These are phyloP conservation scores for Linderina pennispora DNA, from an alignment of 192 early-diverging fungal genomes.

Conservation along the genomic window DNA sequence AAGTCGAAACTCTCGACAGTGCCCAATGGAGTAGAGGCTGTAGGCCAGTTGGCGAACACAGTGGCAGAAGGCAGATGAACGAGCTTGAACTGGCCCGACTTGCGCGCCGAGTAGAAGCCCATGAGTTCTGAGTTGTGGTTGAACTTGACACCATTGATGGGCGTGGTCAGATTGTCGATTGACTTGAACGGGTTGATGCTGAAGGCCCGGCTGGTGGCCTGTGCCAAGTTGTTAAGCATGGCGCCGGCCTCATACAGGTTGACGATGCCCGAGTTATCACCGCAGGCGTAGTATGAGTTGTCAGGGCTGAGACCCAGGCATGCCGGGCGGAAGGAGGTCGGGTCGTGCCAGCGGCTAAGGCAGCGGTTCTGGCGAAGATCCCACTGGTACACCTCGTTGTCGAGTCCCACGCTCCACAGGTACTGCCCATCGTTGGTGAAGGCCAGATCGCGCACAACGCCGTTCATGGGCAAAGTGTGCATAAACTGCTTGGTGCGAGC, in stretches of 20 bases:
- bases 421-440: constrained; percentile 77
- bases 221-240: constrained; percentile 6
- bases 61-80: constrained; percentile 74
- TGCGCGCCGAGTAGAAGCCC: constrained; percentile 63
- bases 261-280: constrained; percentile 79
- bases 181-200: constrained; percentile 60
- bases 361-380: constrained; percentile 70
- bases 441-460: constrained; percentile 58
- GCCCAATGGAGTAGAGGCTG: constrained; percentile 67
- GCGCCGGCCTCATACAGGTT: constrained; percentile 71
- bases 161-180: constrained; percentile 82
- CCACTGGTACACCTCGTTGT: constrained; percentile 89
- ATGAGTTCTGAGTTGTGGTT: constrained; percentile 84
- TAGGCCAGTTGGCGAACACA: constrained; percentile 97
- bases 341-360: constrained; percentile 73
- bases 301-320: constrained; percentile 66
- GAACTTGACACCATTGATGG: constrained; percentile 66
- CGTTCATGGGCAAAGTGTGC: constrained; percentile 86
- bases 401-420: constrained; percentile 70
- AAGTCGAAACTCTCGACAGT: constrained; percentile 75
- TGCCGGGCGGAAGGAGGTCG: constrained; percentile 73
- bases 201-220: constrained; percentile 30
- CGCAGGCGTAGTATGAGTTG: constrained; percentile 73
- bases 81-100: constrained; percentile 74
- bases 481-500: constrained; percentile 83